Conservation (phyloP, 352 stramenopile genomes). For the Phytophthora pseudosyringae region DNA sequence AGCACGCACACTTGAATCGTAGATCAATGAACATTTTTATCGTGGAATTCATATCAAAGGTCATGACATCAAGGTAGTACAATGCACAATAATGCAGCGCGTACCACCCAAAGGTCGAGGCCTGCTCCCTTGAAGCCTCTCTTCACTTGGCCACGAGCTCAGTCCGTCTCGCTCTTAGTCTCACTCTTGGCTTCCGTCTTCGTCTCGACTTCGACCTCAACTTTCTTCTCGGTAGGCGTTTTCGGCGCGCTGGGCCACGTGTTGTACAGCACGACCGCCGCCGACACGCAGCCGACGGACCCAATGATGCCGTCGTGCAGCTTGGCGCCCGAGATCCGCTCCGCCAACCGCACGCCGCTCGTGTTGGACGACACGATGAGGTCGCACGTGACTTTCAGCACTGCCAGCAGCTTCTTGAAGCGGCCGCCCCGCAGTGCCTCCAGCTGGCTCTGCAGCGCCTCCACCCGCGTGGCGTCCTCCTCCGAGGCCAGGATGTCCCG, state of each 20-base stretch:
- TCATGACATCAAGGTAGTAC: too few species aligned
- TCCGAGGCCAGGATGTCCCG: constrained; percentile 74
- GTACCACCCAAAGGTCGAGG: constrained; percentile 8
- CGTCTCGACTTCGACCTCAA: constrained; percentile 12
- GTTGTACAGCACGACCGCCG: constrained; percentile 87
- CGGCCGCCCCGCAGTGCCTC: constrained; percentile 62
- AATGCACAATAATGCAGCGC: constrained; percentile 6
- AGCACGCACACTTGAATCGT: constrained; percentile 2
- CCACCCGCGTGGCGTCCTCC: constrained; percentile 61
- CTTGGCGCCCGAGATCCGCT: constrained; percentile 81
- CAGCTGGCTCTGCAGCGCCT: constrained; percentile 63
- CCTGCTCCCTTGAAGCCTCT: not conserved
- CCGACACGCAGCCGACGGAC: constrained; percentile 79
- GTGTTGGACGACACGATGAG: constrained; percentile 90
- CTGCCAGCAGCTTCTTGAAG: constrained; percentile 82
- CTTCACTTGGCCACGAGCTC: not conserved
- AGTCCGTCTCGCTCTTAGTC: constrained; percentile 25
- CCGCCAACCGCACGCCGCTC: constrained; percentile 70
- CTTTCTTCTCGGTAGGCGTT: constrained; percentile 27
- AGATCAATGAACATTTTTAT: constrained; percentile 23
- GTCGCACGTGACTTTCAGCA: constrained; percentile 88
- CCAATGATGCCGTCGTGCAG: constrained; percentile 88
- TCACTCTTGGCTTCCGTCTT: constrained; percentile 22
- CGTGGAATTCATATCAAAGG: constrained; percentile 26
- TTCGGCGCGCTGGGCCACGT: constrained; percentile 65